Evolutionary conservation across 768 basidiomycete genomes (phyloP), one percentile per base, ranked within the genome.

Genomic region (Daedaleopsis sinensis): DNA sequence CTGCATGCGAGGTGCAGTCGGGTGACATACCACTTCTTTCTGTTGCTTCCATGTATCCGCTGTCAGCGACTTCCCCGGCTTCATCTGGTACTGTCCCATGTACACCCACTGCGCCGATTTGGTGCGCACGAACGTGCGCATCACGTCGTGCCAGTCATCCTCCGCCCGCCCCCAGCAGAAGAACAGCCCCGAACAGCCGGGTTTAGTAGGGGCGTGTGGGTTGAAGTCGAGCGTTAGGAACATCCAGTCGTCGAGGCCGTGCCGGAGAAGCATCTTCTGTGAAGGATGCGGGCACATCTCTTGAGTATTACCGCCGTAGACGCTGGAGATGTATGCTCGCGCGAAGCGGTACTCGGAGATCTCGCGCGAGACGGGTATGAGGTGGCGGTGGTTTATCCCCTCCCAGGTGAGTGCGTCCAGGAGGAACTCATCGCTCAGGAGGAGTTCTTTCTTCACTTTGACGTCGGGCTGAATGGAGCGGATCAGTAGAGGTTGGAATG

Each of bases 401-500:
- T 55, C 43, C 55, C 55, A 55, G 16, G 55, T 32, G 24, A 56
- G 35, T 5, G 55, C 44, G 36, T 38, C 35, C 18, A 56, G 55
- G 55, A 56, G 32, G 46, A 47, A 47, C n/a, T 47, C 55, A 35
- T 56, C 55, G n/a, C 46, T 56, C 21, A 49, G 47, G 18, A 56
- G 44, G 4, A 48, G 32, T 23, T 56, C 55, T 16, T 47, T 19
- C 55, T 56, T 56, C 10, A 56, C n/a, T n/a, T 56, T 48, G 10
- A 56, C 35, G n/a, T 55, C 55, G 16, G 55, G 55, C 55, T 55
- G 27, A 5, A 46, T 5, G 18, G 21, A 15, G 39, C 8, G 19
- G 15, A 27, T 42, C 15, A 6, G 39, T 43, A 16, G 11, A 7
- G 13, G 18, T 1, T 11, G 15, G 39, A 21, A 3, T 32, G 27